phyloP scores from a whole-genome alignment of 306 rosid species.

The Morella rubra region DNA sequence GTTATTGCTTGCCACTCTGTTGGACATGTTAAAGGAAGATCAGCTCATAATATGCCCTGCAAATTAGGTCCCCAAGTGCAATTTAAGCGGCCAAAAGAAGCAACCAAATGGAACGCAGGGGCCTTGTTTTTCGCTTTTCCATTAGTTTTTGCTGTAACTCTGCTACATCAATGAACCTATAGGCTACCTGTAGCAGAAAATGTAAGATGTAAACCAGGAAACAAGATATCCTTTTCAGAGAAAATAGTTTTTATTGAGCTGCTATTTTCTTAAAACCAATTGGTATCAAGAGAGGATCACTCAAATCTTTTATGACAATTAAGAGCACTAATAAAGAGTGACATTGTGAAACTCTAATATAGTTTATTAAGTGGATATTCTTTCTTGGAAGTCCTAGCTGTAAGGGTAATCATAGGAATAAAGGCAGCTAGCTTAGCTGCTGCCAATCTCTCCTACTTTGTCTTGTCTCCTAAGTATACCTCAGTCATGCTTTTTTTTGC shows the following conservation, averaged over 20 bases:
- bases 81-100: background rate
- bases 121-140: background rate
- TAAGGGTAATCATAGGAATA: slow-evolving; percentile 43
- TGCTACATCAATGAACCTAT: background rate
- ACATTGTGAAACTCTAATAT: no score
- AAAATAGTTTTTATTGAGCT: no score
- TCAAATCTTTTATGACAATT: no score
- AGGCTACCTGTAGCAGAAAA: background rate
- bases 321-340: no score
- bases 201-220: background rate
- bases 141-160: background rate
- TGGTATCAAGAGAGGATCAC: no score
- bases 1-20: background rate
- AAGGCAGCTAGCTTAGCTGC: slow-evolving; percentile 41
- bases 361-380: slow-evolving; percentile 1
- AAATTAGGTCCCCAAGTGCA: background rate
- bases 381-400: slow-evolving; percentile 37
- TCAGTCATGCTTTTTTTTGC: slow-evolving; percentile 33
- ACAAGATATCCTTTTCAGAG: no score
- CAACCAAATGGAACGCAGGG: background rate
- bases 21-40: background rate
- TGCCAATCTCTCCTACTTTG: slow-evolving; percentile 62
- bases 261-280: no score
- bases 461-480: slow-evolving; percentile 60
- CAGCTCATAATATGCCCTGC: background rate